Percentiles rank a stretch among this genome's conserved stretches.
phyloP scores from a whole-genome alignment of 2,329 filamentous ascomycete genomes.

The Aspergillus latus region DNA sequence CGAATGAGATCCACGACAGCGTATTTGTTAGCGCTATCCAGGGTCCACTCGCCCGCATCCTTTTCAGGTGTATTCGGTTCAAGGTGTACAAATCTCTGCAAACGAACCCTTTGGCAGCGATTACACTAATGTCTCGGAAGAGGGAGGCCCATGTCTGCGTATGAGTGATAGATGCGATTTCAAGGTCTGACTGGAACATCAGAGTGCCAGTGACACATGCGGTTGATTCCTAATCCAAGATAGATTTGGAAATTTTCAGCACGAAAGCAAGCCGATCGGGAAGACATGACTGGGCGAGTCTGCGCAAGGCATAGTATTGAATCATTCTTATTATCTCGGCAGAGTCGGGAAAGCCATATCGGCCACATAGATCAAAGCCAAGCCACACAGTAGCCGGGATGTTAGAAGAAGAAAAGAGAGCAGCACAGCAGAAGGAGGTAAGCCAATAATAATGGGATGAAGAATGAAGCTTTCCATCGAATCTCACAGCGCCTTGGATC shows the following conservation, averaged over 20 bases:
- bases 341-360: not conserved
- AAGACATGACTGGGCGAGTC: not conserved
- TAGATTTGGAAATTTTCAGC: not conserved
- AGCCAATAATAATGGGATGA: conserved; percentile 1
- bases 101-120: conserved; percentile 15
- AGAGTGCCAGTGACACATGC: conserved; percentile 11
- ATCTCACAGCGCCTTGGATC: not conserved
- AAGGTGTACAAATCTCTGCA: conserved; percentile 14
- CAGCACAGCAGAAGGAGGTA: not conserved
- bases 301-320: not conserved
- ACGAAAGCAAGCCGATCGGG: not conserved
- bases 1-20: conserved; percentile 5
- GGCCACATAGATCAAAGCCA: conserved; percentile 1
- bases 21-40: conserved; percentile 2
- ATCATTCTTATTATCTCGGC: not conserved
- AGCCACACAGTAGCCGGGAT: not conserved
- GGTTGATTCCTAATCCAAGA: conserved; percentile 16
- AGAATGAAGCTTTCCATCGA: conserved; percentile 1
- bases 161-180: conserved; percentile 3
- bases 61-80: conserved; percentile 7
- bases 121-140: conserved; percentile 23
- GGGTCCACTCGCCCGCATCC: not conserved
- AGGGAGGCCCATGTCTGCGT: conserved; percentile 9
- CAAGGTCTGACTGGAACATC: conserved; percentile 9
- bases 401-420: not conserved